Base-by-base conservation (phyloP, 1,139 yeast genomes). In the Magnusiomyces suaveolens region DNA sequence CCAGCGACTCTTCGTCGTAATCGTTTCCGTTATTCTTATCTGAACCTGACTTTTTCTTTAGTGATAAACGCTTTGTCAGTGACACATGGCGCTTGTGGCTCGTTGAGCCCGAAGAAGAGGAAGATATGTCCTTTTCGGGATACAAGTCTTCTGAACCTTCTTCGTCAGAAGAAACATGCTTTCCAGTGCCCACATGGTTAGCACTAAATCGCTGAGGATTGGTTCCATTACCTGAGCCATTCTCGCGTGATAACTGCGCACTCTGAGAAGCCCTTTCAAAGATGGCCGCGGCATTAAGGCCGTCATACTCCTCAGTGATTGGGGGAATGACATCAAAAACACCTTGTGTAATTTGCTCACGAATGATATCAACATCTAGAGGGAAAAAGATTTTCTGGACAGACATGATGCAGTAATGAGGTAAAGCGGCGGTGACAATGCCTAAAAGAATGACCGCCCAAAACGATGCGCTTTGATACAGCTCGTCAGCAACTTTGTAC, bases 371-470 rank as follows among this genome's bases (percentile, higher is more conserved):
- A 57, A 87, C 75, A 69, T 92, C 97, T 54, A 73, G 74, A 10
- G 98, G 98, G 64, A 71, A 72, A 66, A 75, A 81, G 47, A 85
- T 68, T 63, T 81, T 83, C 61, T 78, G 81, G 49, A 79, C 66
- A 52, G 82, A 75, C 70, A 87, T 89, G 64, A 82, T 70, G 66
- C 87, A 82, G 61, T 95, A 79, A 8, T 97, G 97, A 23, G 88
- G 64, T 60, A 92, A 69, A 68, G 95, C 87, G 43, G 80, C 77
- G 24, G 85, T 65, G 10, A 84, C 72, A 14, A 96, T 95, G 55
- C 87, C 75, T 59, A 86, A 76, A 46, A 84, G 69, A 61, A 50
- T 60, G 80, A 87, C 82, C 0, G 89, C 90, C 98, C 98, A 92
- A 69, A 81, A 89, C 1, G 82, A 66, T 1, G 83, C 75, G 20